Base-by-base conservation (phyloP, 129 eudicot genomes). In the Centaurea solstitialis region DNA sequence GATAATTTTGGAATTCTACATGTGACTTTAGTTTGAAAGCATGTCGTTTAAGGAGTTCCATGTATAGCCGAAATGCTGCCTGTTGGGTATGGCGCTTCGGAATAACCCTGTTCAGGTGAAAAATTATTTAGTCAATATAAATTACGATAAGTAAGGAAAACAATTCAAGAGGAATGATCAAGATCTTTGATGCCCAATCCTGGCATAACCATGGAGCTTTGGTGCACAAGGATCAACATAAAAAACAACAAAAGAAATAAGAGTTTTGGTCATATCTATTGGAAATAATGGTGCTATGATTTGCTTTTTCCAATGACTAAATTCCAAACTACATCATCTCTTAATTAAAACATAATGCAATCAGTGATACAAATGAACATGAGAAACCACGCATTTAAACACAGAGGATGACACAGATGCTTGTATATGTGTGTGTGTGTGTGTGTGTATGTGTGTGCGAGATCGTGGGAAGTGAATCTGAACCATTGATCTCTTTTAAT, bases 21-120 rank as follows among this genome's bases (percentile, higher is more conserved):
- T 84, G 86, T 80, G 88, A 78, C 68, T 88, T 84, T 71, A 91
- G 89, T 1, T 83, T 80, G 75, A 95, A 95, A 74, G 87, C 93
- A 75, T 95, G 89, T 81, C 86, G 71, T 73, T 91, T 95, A 20
- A 95, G 83, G 67, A 95, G 92, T 79, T 95, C 99, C 98, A 95
- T 86, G 72, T 95, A 95, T 75, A 95, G 84, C 83, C 97, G 93
- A 88, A 85, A 95, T 43, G 97, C 97, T 30, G 93, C 94, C 57
- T 93, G 99, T 65, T 80, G 86, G 66, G 89, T 85, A 79, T 79
- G 83, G 69, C 99, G 87, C 82, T 75, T 84, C 38, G 97, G 97
- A 45, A 91, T 88, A 69, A 91, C 92, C 89, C 99, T 94, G 94
- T 80, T 57, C 65, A 57, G 65, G 20, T 17, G 65, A 57, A 57